phyloP scores from a whole-genome alignment of 352 stramenopile genomes.

The Phytopythium litorale region DNA sequence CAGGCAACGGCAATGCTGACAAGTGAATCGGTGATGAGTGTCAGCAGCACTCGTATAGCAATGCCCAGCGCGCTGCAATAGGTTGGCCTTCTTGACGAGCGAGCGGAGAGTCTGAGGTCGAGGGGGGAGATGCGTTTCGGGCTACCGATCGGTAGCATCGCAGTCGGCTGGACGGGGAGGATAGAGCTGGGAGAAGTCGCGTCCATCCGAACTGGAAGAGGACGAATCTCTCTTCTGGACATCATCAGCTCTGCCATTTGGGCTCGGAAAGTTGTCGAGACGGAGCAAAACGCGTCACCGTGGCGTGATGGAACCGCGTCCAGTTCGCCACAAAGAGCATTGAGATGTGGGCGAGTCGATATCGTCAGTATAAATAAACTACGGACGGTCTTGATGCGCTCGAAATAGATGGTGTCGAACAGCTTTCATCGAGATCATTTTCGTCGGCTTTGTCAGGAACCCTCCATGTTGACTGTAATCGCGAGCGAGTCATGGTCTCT shows the following conservation, averaged over 20 bases:
- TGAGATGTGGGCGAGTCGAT: no score
- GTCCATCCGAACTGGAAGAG: neutral
- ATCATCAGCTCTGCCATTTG: neutral
- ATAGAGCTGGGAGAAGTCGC: neutral
- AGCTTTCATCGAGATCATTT: no score
- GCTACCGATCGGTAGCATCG: neutral
- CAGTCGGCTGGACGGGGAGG: neutral
- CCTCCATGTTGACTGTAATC: no score
- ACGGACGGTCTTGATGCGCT: no score
- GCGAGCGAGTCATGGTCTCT: no score
- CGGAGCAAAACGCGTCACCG: no score
- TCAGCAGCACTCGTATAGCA: neutral
- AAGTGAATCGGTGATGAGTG: neutral
- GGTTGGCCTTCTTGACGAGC: neutral
- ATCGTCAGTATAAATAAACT: no score
- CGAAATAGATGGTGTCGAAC: no score
- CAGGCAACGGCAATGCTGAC: neutral
- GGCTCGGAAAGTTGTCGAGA: neutral
- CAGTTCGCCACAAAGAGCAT: no score
- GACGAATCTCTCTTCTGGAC: neutral
- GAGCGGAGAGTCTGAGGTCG: neutral
- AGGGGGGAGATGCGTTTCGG: no score
- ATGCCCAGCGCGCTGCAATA: neutral
- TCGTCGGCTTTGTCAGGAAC: no score
- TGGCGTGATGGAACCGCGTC: no score